A percentile compares a stretch with the other conserved stretches of the same genome.
Evolutionary conservation across 78 protist genomes (phyloP).

Genomic region (Dictyostelium discoideum): DNA sequence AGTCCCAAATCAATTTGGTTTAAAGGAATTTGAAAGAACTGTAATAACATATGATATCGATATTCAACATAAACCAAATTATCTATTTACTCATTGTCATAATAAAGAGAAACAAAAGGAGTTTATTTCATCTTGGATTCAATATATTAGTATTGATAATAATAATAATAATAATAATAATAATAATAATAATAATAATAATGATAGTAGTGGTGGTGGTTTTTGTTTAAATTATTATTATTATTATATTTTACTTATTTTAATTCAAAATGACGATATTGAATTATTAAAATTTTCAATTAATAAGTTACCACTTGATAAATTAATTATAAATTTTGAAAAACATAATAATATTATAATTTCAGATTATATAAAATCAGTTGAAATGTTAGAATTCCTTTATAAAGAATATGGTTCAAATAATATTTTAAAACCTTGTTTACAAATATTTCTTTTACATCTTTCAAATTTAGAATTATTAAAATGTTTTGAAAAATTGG

Average conservation of each 20-base stretch:
- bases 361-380: background rate
- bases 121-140: background rate
- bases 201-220: background rate
- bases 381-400: background rate
- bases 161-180: background rate
- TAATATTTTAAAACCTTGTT: background rate
- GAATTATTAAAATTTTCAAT: background rate
- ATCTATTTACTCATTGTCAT: background rate
- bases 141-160: background rate
- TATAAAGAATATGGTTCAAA: background rate
- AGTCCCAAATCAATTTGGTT: background rate
- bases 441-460: background rate
- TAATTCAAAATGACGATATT: background rate
- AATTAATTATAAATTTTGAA: background rate
- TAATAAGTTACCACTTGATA: background rate
- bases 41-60: background rate
- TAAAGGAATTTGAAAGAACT: background rate
- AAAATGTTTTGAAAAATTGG: background rate
- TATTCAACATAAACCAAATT: background rate
- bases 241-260: background rate
- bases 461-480: background rate
- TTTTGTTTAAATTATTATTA: background rate
- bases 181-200: background rate
- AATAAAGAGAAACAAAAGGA: background rate
- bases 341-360: background rate